Evolutionary conservation across 1,284 basidiomycete species (phyloP), one percentile per base, ranked within the genome.

Genomic region (Termitomyces sp.): DNA sequence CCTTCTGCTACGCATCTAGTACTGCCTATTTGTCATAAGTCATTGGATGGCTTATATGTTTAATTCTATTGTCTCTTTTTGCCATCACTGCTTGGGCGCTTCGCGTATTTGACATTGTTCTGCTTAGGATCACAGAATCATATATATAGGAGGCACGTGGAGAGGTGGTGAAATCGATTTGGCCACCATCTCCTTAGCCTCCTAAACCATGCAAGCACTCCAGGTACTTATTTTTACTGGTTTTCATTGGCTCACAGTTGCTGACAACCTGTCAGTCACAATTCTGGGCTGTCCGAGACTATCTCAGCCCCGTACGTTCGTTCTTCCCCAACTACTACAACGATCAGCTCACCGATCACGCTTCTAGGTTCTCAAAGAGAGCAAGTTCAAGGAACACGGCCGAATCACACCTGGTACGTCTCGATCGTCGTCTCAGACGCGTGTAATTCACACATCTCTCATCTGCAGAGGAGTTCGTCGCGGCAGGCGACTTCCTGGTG

Each of bases 301-400:
- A 97, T 71, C 87, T 99, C 58, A 93, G 93, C 58, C 96, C 96
- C 5, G 94, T 94, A 70, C 63, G 83, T 50, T 47, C 58, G 38
- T 62, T 56, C 60, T 59, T 52, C 47, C 43, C 28, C 50, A n/a
- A 61, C 50, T 19, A 62, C 62, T 36, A 59, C 61, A 47, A 55
- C 41, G 66, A 64, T 67, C 64, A 64, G 59, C 67, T 71, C 56
- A 70, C 62, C 61, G 59, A 69, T 66, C 61, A 61, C 58, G 58
- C 57, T 59, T 58, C 28, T 66, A 94, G 93, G 95, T 98, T 31
- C 81, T 99, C 63, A 90, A 90, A 67, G 96, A 99, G 76, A 94
- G 91, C 76, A 98, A 98, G 71, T 99, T 99, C 80, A 98, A 97
- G 72, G 96, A 99, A 72, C 93, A 98, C 68, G 96, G 96, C 10